These are phyloP conservation scores for Xanthoceras sorbifolium DNA, from an alignment of 345 rosid genomes.

Conservation along the genomic window DNA sequence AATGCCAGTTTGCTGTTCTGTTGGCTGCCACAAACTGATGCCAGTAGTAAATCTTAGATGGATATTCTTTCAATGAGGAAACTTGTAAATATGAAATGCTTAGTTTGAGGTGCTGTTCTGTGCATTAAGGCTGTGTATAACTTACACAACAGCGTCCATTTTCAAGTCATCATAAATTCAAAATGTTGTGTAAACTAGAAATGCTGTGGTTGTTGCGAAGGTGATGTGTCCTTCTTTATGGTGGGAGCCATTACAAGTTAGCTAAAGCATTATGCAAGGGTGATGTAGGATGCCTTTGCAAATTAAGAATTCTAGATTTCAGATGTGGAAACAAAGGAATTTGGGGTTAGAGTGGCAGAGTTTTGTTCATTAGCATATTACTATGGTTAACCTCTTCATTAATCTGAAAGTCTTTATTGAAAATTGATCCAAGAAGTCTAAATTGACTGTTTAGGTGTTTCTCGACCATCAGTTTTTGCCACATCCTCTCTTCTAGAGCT, in stretches of 20 bases:
- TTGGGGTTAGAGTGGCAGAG: background rate
- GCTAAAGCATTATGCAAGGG: background rate
- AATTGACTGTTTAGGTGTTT: background rate
- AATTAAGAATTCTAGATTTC: background rate
- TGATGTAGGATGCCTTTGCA: background rate
- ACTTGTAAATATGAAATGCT: background rate
- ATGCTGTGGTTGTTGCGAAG: background rate
- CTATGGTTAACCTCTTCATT: background rate
- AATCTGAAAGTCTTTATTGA: background rate
- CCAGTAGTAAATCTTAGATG: background rate
- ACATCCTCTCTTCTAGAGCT: background rate
- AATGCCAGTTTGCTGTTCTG: background rate
- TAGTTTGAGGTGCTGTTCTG: background rate
- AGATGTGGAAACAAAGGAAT: background rate
- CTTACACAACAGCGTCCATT: background rate
- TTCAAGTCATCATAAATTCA: background rate
- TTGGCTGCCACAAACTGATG: background rate
- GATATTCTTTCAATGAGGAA: background rate
- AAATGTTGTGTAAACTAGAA: background rate
- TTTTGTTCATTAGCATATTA: background rate
- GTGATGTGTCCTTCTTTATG: background rate
- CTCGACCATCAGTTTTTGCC: background rate
- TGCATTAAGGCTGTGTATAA: constrained; percentile 4
- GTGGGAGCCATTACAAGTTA: background rate
- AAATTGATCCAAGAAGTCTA: background rate